Conservation (phyloP, 139 green algal genomes). For the Eudorina sp. region DNA sequence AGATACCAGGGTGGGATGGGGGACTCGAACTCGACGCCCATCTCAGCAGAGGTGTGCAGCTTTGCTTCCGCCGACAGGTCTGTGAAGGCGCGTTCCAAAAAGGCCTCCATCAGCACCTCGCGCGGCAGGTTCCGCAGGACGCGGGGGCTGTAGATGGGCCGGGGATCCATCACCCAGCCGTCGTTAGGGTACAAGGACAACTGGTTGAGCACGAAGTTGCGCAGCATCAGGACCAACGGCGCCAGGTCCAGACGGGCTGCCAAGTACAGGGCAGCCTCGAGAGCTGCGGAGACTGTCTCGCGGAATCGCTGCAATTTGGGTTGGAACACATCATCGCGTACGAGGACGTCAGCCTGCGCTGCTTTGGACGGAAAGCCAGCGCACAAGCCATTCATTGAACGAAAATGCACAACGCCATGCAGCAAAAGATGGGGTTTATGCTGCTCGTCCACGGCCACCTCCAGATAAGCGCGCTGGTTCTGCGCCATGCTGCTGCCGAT, state of each 20-base stretch:
- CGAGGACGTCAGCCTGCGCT: too few species aligned
- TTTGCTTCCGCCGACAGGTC: too few species aligned
- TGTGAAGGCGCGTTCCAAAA: neutral
- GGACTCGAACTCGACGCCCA: too few species aligned
- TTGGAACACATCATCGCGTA: too few species aligned
- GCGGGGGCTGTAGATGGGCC: neutral
- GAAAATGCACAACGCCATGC: too few species aligned
- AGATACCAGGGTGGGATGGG: too few species aligned
- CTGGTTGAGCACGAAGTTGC: neutral
- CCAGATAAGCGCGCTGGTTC: neutral
- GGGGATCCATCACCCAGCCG: neutral
- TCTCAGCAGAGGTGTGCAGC: too few species aligned
- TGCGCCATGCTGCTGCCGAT: neutral
- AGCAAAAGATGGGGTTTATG: too few species aligned
- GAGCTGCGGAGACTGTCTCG: neutral
- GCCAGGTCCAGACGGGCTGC: neutral
- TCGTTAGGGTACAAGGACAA: neutral
- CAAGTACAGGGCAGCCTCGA: neutral
- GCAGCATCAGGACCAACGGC: neutral
- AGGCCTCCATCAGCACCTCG: neutral
- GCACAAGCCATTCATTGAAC: too few species aligned
- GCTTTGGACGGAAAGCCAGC: too few species aligned
- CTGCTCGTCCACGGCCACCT: neutral
- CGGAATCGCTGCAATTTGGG: neutral
- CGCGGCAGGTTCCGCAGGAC: neutral